Percentiles rank a stretch among this genome's conserved stretches.
Conservation (phyloP, 2,329 filamentous ascomycete species). For the Ophioceras dolichostomum region DNA sequence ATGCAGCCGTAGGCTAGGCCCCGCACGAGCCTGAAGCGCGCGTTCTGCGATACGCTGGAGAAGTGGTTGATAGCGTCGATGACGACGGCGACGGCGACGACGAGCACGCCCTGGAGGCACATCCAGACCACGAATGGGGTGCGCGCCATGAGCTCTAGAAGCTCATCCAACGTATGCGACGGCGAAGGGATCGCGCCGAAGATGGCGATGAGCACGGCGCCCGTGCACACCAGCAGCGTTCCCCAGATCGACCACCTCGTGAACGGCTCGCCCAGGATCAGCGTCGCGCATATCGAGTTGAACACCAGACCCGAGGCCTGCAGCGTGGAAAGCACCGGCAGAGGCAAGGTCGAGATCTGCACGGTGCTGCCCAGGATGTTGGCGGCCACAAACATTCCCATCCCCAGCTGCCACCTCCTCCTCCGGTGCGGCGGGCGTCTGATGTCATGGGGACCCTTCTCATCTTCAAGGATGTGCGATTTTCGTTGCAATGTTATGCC, state of each 20-base stretch:
- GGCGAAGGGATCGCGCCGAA: conserved; percentile 93
- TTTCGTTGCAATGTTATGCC: conserved; percentile 94
- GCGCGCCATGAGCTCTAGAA: conserved; percentile 63
- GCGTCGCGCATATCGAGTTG: conserved; percentile 92
- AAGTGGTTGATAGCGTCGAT: conserved; percentile 43
- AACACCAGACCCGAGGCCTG: conserved; percentile 95
- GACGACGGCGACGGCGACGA: conserved; percentile 52
- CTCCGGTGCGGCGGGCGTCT: conserved; percentile 80
- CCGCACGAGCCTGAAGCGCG: conserved; percentile 60
- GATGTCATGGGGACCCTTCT: conserved; percentile 68
- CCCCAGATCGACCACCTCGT: conserved; percentile 87
- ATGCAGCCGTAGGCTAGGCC: conserved; percentile 84
- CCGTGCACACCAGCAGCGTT: conserved; percentile 74
- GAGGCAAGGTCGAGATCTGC: conserved; percentile 89
- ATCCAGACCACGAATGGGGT: conserved; percentile 82
- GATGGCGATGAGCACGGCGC: conserved; percentile 82
- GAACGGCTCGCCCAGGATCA: conserved; percentile 88
- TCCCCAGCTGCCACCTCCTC: conserved; percentile 90
- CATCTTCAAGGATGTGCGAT: conserved; percentile 94
- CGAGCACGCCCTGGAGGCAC: conserved; percentile 62
- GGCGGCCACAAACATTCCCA: conserved; percentile 92
- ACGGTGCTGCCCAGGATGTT: conserved; percentile 93
- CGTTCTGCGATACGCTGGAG: conserved; percentile 39
- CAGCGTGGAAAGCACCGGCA: conserved; percentile 87
- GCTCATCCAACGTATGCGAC: conserved; percentile 73